Evolutionary conservation across 768 basidiomycete genomes (phyloP), one percentile per base, ranked within the genome.

Genomic region (Rhodotorula paludigena): DNA sequence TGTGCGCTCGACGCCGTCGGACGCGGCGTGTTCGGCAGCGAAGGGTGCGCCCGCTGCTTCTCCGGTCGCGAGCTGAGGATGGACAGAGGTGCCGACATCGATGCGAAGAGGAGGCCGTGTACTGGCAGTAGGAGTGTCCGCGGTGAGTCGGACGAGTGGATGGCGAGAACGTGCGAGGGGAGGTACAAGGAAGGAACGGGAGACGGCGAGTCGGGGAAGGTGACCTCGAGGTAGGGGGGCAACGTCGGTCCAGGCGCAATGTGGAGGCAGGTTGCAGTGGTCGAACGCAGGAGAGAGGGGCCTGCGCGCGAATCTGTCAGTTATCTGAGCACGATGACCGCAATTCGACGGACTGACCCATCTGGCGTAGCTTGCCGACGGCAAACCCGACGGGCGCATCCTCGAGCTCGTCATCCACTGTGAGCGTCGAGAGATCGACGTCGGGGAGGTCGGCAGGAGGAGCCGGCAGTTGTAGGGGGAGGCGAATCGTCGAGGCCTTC

Each of bases 101-200:
- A 80, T 2, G 86, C 85, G 60, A 87, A 80, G 54, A 87, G 81
- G 42, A 87, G 79, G 57, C 83, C 82, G 79, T 88, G 87, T 1
- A 85, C 80, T 8, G 87, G 85, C 77, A 86, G 81, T 62, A 88
- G 78, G 60, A 74, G 67, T 1, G 80, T 78, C 51, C 83, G 81
- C 21, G 79, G 75, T 64, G 83, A 79, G 63, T 84, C 82, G 42
- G 66, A 51, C 75, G 84, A 80, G 41, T 82, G 82, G 38, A 87
- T 77, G 32, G 86, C 85, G 48, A 86, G 81, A 56, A 83, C 74
- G 74, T 85, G 85, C 12, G 85, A 84, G 11, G 85, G 85, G 68
- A 80, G 81, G 42, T 70, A 61, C 44, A 73, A 54, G 28, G 66
- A 35, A 0, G 58, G 15, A 25, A 49, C 45, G 25, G 53, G 53